Base-by-base conservation (phyloP, 2,329 filamentous ascomycete species). In the Hyphodiscus sp. region DNA sequence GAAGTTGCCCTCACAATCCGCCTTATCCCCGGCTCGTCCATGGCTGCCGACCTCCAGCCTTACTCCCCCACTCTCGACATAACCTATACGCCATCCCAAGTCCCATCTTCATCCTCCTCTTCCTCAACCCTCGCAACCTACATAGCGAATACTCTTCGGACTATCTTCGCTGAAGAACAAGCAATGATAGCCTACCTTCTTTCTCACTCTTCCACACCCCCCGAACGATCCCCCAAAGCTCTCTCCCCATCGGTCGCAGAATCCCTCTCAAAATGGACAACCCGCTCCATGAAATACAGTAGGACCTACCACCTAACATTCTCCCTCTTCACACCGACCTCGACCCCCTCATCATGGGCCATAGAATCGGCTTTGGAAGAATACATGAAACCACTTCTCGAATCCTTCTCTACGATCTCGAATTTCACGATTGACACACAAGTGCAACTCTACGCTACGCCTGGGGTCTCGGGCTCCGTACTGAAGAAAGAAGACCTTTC, bases 371-470 rank as follows among this genome's bases (percentile, higher is more conserved):
- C 92, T 0, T 78, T 97, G 10, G 78, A 85, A 20, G 80, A 88
- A 60, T 92, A 95, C 69, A 83, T 99, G 69, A 76, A 81, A 50
- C 92, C 94, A 0, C 78, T 97, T 46, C 77, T 99, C 0, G 78
- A 88, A 44, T 84, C 90, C 23, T 80, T 97, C 26, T 81, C 83
- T 0, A 78, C 86, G 0, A 95, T 96, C 60, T 94, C 91, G 74
- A 92, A 95, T 68, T 97, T 99, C 66, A 96, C 91, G 15, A 86
- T 97, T 48, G 91, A 97, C 67, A 95, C 91, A 0, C 94, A 99
- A 71, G 88, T 99, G 2, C 94, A 99, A 71, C 79, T 97, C 0
- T 96, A 96, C 67, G 92, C 94, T n/a, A 73, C 76, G 1, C 80
- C 82, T 0, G 80, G 83, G n/a, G 79, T 82, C 1, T 77, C 81